Evolutionary conservation across 2,329 filamentous ascomycete genomes (phyloP).

Genomic region (Dactylonectria estremocensis): DNA sequence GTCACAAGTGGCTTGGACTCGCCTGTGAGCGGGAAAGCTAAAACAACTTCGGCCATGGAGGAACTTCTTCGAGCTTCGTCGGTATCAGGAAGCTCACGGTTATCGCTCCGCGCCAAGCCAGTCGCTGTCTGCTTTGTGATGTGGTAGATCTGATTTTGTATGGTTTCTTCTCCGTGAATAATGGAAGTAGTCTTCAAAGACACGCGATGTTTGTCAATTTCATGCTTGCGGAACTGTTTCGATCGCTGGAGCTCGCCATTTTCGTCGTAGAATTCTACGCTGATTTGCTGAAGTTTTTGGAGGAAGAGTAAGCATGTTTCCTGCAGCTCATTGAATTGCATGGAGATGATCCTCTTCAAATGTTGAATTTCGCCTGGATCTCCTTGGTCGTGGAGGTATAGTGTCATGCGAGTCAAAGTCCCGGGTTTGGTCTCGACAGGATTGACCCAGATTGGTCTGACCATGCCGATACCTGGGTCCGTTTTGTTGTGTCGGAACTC

Average conservation of each 20-base stretch:
- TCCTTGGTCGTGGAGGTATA: slow-evolving; percentile 33
- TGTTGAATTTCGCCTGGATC: slow-evolving; percentile 7
- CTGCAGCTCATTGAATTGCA: slow-evolving; percentile 29
- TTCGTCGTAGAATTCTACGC: slow-evolving; percentile 19
- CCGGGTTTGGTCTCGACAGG: neutral
- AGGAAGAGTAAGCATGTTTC: slow-evolving; percentile 35
- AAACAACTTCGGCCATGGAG: slow-evolving; percentile 30
- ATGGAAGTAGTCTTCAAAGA: slow-evolving; percentile 19
- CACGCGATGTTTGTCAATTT: slow-evolving; percentile 15
- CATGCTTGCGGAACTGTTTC: slow-evolving; percentile 24
- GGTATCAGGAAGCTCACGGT: slow-evolving; percentile 19
- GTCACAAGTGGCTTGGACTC: neutral
- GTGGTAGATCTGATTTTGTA: slow-evolving; percentile 24
- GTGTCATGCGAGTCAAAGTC: slow-evolving; percentile 33
- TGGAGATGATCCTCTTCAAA: slow-evolving; percentile 7
- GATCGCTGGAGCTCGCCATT: slow-evolving; percentile 3
- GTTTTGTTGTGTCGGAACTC: slow-evolving; percentile 28
- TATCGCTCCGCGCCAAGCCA: slow-evolving; percentile 27
- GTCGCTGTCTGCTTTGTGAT: slow-evolving; percentile 20
- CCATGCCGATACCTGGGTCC: slow-evolving; percentile 32
- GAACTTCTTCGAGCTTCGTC: slow-evolving; percentile 3
- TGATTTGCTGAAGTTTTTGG: slow-evolving; percentile 26
- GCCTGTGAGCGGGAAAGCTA: slow-evolving; percentile 35
- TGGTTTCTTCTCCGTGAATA: neutral
- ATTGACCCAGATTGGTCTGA: slow-evolving; percentile 32